Conservation (phyloP, 129 eudicot species). For the Artemisia tridentata region DNA sequence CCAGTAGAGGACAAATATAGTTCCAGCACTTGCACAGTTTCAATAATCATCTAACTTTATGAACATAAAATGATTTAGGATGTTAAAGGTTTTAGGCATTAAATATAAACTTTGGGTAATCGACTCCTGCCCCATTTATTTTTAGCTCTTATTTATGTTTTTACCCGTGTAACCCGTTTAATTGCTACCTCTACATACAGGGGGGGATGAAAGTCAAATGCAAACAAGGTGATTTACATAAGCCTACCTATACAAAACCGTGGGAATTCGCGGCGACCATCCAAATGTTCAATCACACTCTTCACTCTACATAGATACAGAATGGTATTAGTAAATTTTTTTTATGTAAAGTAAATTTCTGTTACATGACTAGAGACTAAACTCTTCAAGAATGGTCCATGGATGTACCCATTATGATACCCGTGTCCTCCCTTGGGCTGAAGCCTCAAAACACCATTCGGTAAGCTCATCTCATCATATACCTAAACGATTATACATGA, state of each 20-base stretch:
- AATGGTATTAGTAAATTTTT: not conserved
- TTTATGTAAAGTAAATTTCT: not conserved
- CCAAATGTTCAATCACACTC: slow-evolving; percentile 85
- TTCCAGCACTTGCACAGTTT: not conserved
- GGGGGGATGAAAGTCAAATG: not conserved
- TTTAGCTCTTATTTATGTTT: not conserved
- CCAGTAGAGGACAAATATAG: too few relatives aligned
- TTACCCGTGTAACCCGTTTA: not conserved
- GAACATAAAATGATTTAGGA: not conserved
- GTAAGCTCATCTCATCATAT: slow-evolving; percentile 96
- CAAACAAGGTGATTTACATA: not conserved
- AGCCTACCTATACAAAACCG: slow-evolving; percentile 87
- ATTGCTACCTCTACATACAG: not conserved
- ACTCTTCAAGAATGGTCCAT: slow-evolving; percentile 14
- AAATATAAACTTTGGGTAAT: not conserved
- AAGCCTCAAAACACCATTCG: slow-evolving; percentile 92
- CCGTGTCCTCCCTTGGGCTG: slow-evolving; percentile 99
- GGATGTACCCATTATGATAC: slow-evolving; percentile 82
- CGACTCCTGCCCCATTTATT: not conserved
- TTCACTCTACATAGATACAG: slow-evolving; percentile 56
- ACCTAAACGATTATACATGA: slow-evolving; percentile 35
- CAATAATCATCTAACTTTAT: not conserved
- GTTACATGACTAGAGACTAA: not conserved
- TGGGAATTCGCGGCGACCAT: slow-evolving; percentile 85
- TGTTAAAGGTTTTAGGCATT: not conserved